Evolutionary conservation across 371 early-diverging fungal genomes (phyloP), one percentile per base, ranked within the genome.

Genomic region (Mucor mucedo): DNA sequence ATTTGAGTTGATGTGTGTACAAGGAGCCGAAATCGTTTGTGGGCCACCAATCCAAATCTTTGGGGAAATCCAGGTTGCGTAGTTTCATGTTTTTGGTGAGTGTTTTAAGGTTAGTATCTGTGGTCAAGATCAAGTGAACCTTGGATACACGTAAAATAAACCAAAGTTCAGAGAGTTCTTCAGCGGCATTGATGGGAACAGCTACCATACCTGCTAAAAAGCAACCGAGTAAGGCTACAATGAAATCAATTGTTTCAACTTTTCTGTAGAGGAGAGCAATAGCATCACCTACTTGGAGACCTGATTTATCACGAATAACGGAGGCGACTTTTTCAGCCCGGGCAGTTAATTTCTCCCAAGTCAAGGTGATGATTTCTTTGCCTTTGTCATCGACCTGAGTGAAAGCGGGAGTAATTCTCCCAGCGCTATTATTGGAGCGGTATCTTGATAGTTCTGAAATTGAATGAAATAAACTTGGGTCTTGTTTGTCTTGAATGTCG

Each of bases 191-290:
- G 62, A 90, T 84, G 2, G 95, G 94, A 5, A 94, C 93, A 8
- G 93, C 93, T 5, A 89, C 88, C 74, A 90, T 69, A 5, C 93
- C 93, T 3, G 88, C 88, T 58, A 87, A 80, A 71, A 93, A 88
- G 71, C 93, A 92, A 9, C 87, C 93, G 47, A 86, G 85, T 44
- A 93, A 67, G 29, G 90, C 87, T 1, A 85, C 88, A 33, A 92
- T 63, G 62, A 85, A 93, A 27, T 94, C 94, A 39, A 89, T 62
- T 35, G 88, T 76, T 68, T 94, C 95, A 13, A 80, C 76, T 56
- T 89, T 89, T 40, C 88, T 80, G 68, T 90, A 94, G 21, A 93
- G 74, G 8, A 94, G 75, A 7, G 88, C 89, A 0, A 94, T 82
- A 6, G 87, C 76, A 47, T 87, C 89, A 10, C 92, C 92, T 14